Conservation (phyloP, 1,284 basidiomycete genomes). For the Trichosporon inkin region DNA sequence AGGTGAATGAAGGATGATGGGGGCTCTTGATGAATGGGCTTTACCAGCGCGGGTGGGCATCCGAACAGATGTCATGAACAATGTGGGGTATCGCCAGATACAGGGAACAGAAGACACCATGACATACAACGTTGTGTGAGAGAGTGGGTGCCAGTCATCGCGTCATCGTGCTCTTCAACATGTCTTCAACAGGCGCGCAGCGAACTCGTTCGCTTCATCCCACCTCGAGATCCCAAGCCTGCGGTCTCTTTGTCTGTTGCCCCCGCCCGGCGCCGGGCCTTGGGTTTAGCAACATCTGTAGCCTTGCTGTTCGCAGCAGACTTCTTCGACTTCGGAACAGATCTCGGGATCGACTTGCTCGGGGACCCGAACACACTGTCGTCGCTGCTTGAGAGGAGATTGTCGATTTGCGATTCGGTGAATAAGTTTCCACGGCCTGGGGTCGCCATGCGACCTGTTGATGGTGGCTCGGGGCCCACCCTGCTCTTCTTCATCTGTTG, state of each 20-base stretch:
- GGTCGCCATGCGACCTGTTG: conserved; percentile 26
- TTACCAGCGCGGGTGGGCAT: too few relatives aligned
- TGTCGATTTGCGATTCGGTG: conserved; percentile 4
- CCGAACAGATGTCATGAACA: too few relatives aligned
- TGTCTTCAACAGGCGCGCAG: background rate
- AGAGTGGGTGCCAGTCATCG: too few relatives aligned
- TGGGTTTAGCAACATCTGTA: background rate
- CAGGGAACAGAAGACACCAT: too few relatives aligned
- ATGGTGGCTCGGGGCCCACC: background rate
- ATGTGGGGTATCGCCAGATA: too few relatives aligned
- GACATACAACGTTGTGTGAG: too few relatives aligned
- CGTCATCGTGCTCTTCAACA: background rate
- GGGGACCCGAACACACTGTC: background rate
- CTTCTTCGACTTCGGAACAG: background rate
- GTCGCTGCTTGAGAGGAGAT: conserved; percentile 3
- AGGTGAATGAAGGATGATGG: too few relatives aligned
- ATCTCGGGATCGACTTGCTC: background rate
- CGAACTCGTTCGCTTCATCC: background rate
- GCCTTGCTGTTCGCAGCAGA: conserved; percentile 2
- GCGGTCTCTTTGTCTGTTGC: background rate
- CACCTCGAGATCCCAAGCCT: background rate
- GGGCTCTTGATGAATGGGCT: too few relatives aligned
- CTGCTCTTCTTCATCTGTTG: conserved; percentile 23
- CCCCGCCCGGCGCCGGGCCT: background rate
- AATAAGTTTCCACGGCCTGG: conserved; percentile 40